phyloP scores from a whole-genome alignment of 2,329 filamentous ascomycete species.

The Pseudocercospora vitis region DNA sequence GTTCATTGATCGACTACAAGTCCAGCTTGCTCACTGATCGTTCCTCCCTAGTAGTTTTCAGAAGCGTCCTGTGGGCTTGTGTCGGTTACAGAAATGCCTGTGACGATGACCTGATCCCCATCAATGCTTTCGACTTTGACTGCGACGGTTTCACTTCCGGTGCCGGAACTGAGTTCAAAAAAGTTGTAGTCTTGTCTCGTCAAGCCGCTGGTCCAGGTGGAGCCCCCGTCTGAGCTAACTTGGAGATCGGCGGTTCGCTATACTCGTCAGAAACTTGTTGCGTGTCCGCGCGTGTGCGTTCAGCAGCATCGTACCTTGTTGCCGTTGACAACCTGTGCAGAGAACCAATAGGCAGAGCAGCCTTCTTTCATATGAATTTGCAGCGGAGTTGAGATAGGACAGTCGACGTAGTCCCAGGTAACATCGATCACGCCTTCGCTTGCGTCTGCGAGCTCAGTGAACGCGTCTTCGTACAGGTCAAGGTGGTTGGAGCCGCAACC shows the following conservation, averaged over 20 bases:
- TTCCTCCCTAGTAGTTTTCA: conserved; percentile 36
- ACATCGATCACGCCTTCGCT: conserved; percentile 52
- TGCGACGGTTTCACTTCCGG: conserved; percentile 55
- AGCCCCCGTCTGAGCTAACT: conserved; percentile 25
- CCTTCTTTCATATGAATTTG: conserved; percentile 56
- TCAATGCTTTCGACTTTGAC: conserved; percentile 57
- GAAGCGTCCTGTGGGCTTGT: conserved; percentile 32
- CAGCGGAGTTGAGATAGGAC: conserved; percentile 53
- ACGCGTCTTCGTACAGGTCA: conserved; percentile 57
- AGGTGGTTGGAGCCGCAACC: conserved; percentile 56
- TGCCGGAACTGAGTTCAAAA: conserved; percentile 61
- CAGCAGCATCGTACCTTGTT: conserved; percentile 48
- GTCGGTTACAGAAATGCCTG: conserved; percentile 49
- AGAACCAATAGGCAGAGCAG: conserved; percentile 56
- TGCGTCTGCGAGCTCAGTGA: conserved; percentile 48
- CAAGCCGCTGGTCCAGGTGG: conserved; percentile 24
- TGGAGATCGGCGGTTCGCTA: conserved; percentile 23
- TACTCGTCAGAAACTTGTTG: conserved; percentile 1
- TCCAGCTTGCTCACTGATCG: background rate
- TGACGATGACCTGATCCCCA: conserved; percentile 55
- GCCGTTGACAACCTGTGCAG: conserved; percentile 65
- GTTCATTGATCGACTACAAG: background rate
- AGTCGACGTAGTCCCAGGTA: conserved; percentile 52
- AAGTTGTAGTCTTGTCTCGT: conserved; percentile 46
- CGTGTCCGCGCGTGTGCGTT: background rate